Evolutionary conservation across 75 land plant genomes (phyloP).

Genomic region (Picea sitchensis): DNA sequence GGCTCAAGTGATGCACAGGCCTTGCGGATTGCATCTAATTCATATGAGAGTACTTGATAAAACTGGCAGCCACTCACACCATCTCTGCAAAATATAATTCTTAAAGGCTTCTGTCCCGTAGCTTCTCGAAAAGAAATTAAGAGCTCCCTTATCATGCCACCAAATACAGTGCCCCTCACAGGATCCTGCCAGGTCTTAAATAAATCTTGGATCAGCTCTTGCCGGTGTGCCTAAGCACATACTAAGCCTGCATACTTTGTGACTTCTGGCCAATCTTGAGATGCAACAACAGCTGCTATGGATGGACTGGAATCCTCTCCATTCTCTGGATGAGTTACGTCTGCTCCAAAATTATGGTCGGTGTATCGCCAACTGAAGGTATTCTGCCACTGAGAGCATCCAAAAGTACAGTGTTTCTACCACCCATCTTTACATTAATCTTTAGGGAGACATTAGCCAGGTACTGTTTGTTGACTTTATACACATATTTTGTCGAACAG

Average conservation of each 20-base stretch:
- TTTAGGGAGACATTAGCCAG: no score
- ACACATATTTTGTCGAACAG: no score
- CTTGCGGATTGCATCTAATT: no score
- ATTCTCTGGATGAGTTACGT: slow-evolving; percentile 89
- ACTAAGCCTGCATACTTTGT: no score
- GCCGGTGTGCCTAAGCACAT: no score
- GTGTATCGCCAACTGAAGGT: slow-evolving; percentile 81
- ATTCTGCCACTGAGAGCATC: slow-evolving; percentile 22
- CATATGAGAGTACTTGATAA: no score
- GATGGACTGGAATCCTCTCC: slow-evolving; percentile 94
- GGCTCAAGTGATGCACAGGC: slow-evolving; percentile 96
- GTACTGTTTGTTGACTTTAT: no score
- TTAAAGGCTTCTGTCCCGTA: slow-evolving; percentile 77
- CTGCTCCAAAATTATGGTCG: slow-evolving; percentile 92
- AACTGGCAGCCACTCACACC: slow-evolving; percentile 64
- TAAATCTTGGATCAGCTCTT: slow-evolving; percentile 46
- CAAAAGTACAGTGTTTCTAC: not conserved
- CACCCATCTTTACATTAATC: not conserved
- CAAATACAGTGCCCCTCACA: slow-evolving; percentile 14
- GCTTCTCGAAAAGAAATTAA: slow-evolving; percentile 82
- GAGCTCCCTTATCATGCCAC: slow-evolving; percentile 96
- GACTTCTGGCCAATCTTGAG: not conserved
- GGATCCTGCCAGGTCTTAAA: slow-evolving; percentile 90
- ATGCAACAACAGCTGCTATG: slow-evolving; percentile 50
- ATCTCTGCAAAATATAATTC: slow-evolving; percentile 94